phyloP scores from a whole-genome alignment of 169 alveolate genomes.

The Cryptosporidium xiaoi region DNA sequence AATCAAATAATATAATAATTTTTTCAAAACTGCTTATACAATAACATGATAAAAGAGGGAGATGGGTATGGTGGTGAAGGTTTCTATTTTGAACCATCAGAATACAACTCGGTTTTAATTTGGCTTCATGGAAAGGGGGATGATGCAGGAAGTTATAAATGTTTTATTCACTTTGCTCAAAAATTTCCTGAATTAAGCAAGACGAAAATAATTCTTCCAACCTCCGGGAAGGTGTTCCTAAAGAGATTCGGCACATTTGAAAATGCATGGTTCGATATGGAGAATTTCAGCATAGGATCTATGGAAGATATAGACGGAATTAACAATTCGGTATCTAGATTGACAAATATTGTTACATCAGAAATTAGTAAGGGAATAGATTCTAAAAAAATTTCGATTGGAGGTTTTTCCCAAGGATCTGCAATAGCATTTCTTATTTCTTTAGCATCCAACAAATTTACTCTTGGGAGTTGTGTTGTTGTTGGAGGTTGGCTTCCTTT shows the following conservation, averaged over 20 bases:
- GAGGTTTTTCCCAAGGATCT: constrained; percentile 71
- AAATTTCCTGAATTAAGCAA: constrained; percentile 18
- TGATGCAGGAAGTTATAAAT: constrained; percentile 31
- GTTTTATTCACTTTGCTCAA: constrained; percentile 15
- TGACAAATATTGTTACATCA: neutral
- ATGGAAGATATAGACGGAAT: constrained; percentile 43
- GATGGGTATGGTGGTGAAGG: constrained; percentile 69
- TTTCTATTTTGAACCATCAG: constrained; percentile 25
- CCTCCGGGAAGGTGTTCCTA: constrained; percentile 5
- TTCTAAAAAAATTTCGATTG: constrained; percentile 24
- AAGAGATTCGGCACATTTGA: constrained; percentile 15
- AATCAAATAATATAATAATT: too few relatives aligned
- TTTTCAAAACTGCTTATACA: too few relatives aligned
- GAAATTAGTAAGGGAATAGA: constrained; percentile 49
- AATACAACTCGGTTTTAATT: constrained; percentile 42
- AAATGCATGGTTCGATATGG: constrained; percentile 74
- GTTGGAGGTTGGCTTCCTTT: constrained; percentile 74
- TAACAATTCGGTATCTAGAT: constrained; percentile 28
- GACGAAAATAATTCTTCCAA: constrained; percentile 45
- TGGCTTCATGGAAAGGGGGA: constrained; percentile 75
- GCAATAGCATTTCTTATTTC: constrained; percentile 30
- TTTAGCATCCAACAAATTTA: constrained; percentile 44
- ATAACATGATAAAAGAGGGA: constrained; percentile 35
- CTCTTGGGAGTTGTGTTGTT: constrained; percentile 50
- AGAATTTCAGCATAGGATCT: neutral